Evolutionary conservation across 2,329 filamentous ascomycete genomes (phyloP).

Genomic region (Tolypocladium nubicola): DNA sequence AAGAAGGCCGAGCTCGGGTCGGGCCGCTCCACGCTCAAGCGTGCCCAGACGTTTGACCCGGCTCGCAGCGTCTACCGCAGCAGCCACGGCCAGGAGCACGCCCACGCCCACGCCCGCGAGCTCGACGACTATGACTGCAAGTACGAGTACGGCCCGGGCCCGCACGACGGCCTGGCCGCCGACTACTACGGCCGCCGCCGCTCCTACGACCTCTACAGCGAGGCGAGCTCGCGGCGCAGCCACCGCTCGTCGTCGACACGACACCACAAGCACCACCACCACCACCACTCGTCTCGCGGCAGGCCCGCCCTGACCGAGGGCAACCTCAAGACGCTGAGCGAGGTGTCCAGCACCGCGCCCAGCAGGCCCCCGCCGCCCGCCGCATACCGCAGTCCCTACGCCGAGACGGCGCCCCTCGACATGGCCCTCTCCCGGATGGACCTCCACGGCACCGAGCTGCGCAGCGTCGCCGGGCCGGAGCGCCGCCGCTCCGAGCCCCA

Average conservation of each 20-base stretch:
- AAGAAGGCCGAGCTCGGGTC: conserved; percentile 74
- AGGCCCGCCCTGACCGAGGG: conserved; percentile 35
- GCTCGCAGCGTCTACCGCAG: conserved; percentile 8
- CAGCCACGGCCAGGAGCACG: neutral
- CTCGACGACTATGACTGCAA: conserved; percentile 20
- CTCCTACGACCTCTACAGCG: conserved; percentile 18
- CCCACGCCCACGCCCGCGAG: neutral
- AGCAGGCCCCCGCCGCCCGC: conserved; percentile 30
- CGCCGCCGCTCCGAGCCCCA: conserved; percentile 27
- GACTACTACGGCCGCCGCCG: conserved; percentile 22
- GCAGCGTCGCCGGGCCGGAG: conserved; percentile 9
- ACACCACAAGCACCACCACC: conserved; percentile 17
- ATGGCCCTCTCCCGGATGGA: conserved; percentile 26
- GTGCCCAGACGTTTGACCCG: conserved; percentile 47
- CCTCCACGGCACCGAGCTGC: conserved; percentile 15
- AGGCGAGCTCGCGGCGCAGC: conserved; percentile 32
- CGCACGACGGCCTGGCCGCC: conserved; percentile 13
- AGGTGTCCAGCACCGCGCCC: conserved; percentile 38
- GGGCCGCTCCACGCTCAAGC: conserved; percentile 42
- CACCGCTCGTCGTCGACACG: conserved; percentile 25
- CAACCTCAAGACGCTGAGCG: conserved; percentile 43
- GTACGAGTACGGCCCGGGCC: conserved; percentile 14
- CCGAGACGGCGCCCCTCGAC: conserved; percentile 28
- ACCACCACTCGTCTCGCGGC: conserved; percentile 16
- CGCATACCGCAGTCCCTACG: conserved; percentile 26